phyloP scores from a whole-genome alignment of 1,139 yeast species.

The Geotrichum macrosporum region DNA sequence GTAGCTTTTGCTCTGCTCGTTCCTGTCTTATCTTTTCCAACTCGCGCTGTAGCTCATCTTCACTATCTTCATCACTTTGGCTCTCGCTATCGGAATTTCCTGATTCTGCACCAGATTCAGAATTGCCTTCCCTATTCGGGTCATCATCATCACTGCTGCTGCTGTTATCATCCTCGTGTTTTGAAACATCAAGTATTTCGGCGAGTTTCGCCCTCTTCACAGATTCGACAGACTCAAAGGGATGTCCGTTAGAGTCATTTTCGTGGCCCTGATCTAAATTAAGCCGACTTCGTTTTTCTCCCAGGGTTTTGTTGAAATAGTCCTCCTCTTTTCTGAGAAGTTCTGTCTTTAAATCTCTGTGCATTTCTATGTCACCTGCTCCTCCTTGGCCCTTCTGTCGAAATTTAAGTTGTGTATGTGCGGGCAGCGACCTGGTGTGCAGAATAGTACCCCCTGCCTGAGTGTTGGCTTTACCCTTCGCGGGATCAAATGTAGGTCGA shows the following conservation, averaged over 20 bases:
- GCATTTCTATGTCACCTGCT: slow-evolving; percentile 7
- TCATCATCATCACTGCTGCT: slow-evolving; percentile 23
- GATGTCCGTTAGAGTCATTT: slow-evolving; percentile 25
- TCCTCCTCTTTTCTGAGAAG: slow-evolving; percentile 13
- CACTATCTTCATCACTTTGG: slow-evolving; percentile 30
- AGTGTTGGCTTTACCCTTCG: slow-evolving; percentile 57
- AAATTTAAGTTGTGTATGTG: slow-evolving; percentile 59
- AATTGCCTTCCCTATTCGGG: slow-evolving; percentile 23
- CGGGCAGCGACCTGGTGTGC: slow-evolving; percentile 68
- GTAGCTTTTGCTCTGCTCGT: slow-evolving; percentile 38
- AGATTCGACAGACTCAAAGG: slow-evolving; percentile 10
- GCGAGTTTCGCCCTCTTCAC: slow-evolving; percentile 18
- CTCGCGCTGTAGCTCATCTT: slow-evolving; percentile 46
- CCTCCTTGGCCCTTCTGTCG: slow-evolving; percentile 9
- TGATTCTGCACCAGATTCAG: slow-evolving; percentile 26
- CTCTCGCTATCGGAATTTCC: slow-evolving; percentile 29
- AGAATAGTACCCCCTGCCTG: slow-evolving; percentile 46
- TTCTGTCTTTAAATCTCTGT: slow-evolving; percentile 12
- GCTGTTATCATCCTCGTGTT: slow-evolving; percentile 26
- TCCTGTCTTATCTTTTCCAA: slow-evolving; percentile 50
- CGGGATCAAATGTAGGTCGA: slow-evolving; percentile 84
- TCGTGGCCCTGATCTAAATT: slow-evolving; percentile 25
- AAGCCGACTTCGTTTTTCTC: slow-evolving; percentile 8
- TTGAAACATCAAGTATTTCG: slow-evolving; percentile 24
- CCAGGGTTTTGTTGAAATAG: slow-evolving; percentile 11